A percentile compares a stretch with the other conserved stretches of the same genome.
Conservation (phyloP, 768 basidiomycete species). For the Auricularia auricula-judae region DNA sequence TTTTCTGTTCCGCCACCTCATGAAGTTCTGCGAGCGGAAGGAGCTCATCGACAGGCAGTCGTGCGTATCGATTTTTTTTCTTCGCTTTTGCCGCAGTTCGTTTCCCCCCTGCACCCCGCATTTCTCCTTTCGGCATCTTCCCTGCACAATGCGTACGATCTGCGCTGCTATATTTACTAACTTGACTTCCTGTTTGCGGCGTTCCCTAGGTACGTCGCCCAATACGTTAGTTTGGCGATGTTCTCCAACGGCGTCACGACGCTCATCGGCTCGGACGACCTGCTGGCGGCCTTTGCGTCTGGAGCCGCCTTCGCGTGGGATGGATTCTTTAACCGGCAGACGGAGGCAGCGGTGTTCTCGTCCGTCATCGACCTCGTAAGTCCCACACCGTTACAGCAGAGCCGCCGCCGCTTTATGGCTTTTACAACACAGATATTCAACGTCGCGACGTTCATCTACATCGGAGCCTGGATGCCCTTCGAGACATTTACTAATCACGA, state of each 20-base stretch:
- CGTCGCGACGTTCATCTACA: constrained; percentile 67
- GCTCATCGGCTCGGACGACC: constrained; percentile 84
- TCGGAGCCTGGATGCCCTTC: constrained; percentile 98
- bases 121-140: too few relatives aligned
- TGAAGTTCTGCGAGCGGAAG: constrained; percentile 84
- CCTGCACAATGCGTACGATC: too few relatives aligned
- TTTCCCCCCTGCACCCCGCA: background rate
- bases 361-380: constrained; percentile 85
- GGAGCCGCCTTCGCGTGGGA: constrained; percentile 97
- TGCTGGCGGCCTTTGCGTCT: constrained; percentile 89
- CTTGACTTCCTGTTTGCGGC: background rate
- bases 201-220: constrained; percentile 56
- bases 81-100: background rate
- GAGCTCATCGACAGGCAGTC: constrained; percentile 89
- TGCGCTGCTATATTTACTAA: too few relatives aligned
- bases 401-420: background rate
- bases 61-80: background rate
- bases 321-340: constrained; percentile 85
- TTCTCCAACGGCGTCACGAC: constrained; percentile 77
- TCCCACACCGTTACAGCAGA: constrained; percentile 60
- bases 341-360: constrained; percentile 90
- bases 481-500: constrained; percentile 53
- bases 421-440: background rate
- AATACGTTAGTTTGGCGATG: constrained; percentile 76
- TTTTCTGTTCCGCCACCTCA: constrained; percentile 71